These are phyloP conservation scores for Yamadazyma siamensis DNA, from an alignment of 1,139 yeast genomes.

Conservation along the genomic window DNA sequence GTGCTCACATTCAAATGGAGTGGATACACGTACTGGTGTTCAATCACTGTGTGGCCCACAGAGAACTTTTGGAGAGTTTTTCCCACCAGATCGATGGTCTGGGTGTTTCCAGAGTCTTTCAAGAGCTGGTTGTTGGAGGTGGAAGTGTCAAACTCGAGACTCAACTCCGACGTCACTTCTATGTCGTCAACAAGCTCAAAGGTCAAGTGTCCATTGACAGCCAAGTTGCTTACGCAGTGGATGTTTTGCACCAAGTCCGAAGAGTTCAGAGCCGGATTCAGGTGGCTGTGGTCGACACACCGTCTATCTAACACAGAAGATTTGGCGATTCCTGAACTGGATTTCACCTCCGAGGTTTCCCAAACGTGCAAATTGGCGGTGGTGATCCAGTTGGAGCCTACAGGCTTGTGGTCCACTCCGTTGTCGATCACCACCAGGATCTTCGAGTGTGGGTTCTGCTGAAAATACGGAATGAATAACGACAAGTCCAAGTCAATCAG, in stretches of 20 bases:
- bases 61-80: background rate
- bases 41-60: background rate
- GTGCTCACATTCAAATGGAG: slow-evolving; percentile 9
- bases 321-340: slow-evolving; percentile 29
- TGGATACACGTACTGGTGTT: slow-evolving; percentile 4
- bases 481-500: slow-evolving; percentile 65
- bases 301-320: background rate
- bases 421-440: slow-evolving; percentile 54
- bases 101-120: slow-evolving; percentile 2
- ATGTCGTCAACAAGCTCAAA: slow-evolving; percentile 14
- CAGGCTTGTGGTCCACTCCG: slow-evolving; percentile 35
- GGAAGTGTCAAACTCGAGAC: background rate
- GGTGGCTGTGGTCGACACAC: slow-evolving; percentile 1
- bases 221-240: slow-evolving; percentile 23
- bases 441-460: slow-evolving; percentile 33
- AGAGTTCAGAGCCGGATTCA: too few relatives aligned
- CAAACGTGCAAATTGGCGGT: slow-evolving; percentile 65
- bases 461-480: slow-evolving; percentile 59
- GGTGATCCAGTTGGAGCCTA: slow-evolving; percentile 68
- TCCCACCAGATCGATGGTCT: slow-evolving; percentile 3
- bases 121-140: slow-evolving; percentile 5
- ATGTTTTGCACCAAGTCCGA: slow-evolving; percentile 2
- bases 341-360: slow-evolving; percentile 43
- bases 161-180: slow-evolving; percentile 13
- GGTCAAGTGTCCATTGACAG: slow-evolving; percentile 21